Conservation (phyloP, 345 rosid genomes). For the Syzygium jambos region DNA sequence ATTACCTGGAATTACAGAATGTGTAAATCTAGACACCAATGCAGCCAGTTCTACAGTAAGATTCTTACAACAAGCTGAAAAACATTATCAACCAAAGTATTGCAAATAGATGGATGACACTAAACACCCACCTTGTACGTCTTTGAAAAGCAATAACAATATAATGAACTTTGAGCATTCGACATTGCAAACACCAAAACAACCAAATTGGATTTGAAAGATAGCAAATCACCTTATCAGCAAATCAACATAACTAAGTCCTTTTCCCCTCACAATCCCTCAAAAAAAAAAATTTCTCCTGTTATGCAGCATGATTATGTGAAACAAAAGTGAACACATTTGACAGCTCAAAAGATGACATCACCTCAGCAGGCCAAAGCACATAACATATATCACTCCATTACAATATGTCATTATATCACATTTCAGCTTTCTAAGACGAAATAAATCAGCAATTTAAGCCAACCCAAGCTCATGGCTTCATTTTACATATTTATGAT, state of each 20-base stretch:
- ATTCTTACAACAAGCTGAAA: neutral
- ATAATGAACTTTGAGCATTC: neutral
- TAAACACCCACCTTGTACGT: neutral
- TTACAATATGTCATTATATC: neutral
- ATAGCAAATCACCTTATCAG: neutral
- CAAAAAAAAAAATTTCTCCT: neutral
- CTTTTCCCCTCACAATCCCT: neutral
- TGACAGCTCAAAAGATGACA: neutral
- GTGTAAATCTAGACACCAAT: neutral
- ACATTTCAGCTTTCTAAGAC: neutral
- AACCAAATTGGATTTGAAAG: neutral
- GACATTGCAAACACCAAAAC: neutral
- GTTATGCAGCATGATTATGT: neutral
- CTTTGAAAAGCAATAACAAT: neutral
- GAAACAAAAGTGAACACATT: neutral
- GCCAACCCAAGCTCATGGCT: neutral
- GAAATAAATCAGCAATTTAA: neutral
- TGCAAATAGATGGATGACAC: neutral
- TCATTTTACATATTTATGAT: neutral
- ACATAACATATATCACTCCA: neutral
- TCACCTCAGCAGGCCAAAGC: neutral
- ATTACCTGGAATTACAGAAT: conserved; percentile 31
- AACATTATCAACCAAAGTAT: neutral
- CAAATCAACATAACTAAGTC: neutral
- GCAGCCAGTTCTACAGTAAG: neutral